Evolutionary conservation across 169 alveolate genomes (phyloP), one percentile per base, ranked within the genome.

Genomic region (Cryptosporidium sp.): DNA sequence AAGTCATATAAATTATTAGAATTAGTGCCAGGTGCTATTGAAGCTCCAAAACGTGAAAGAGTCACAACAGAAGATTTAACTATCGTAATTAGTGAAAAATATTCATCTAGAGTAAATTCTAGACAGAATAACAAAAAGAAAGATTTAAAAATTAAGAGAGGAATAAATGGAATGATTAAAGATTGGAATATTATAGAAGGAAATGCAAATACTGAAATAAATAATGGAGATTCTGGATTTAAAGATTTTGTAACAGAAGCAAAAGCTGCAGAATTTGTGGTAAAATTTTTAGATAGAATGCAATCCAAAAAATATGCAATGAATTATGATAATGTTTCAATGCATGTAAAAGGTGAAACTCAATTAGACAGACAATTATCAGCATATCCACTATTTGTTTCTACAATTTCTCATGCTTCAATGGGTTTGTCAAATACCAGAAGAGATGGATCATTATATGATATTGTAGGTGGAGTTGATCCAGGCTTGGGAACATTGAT

Each of bases 241-340:
- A 75, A 75, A 33, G 87, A 75, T 44, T 75, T 75, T 29, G 87
- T 75, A 6, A 75, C 87, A 16, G 87, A 75, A 33, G 87, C 87
- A 16, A 75, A 75, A 61, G 87, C 87, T 56, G 87, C 87, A 37
- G 87, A 75, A 33, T 75, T 75, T 75, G 87, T 75, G 1, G 10
- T 61, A 16, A 75, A 61, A 18, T 75, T 75, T 60, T 26, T 75
- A 37, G 87, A 75, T 75, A 75, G 87, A 29, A 75, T 75, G 87
- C 87, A 75, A 23, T 75, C 87, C 23, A 75, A 75, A 23, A 75
- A 75, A 60, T 75, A 39, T 75, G 71, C 56, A 75, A 75, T 75
- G 87, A 75, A 75, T 44, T 75, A 75, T 23, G 87, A 75, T 5
- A 75, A 60, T 26, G 67, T 75, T 23, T 75, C 87, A 9, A 21